Evolutionary conservation across 2,329 filamentous ascomycete genomes (phyloP).

Genomic region (Seiridium unicorne): DNA sequence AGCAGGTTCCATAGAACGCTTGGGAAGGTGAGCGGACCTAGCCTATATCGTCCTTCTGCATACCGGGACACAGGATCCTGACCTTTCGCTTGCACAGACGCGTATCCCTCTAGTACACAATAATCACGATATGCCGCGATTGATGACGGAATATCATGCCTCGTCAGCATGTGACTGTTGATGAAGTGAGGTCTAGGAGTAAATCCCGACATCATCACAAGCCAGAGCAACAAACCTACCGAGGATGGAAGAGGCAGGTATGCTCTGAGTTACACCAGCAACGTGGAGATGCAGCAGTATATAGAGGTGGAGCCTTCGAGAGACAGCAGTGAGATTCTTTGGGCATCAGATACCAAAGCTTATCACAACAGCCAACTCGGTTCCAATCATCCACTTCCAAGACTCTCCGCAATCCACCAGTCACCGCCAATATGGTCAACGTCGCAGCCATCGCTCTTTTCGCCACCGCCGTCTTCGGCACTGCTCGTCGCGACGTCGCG

Average conservation of each 20-base stretch:
- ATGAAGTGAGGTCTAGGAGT: not conserved
- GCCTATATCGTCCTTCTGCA: not conserved
- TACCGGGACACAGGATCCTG: not conserved
- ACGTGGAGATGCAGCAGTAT: not conserved
- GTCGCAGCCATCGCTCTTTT: not conserved
- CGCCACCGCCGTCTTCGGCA: not conserved
- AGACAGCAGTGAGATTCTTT: not conserved
- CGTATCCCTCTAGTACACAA: not conserved
- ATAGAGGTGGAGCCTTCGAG: not conserved
- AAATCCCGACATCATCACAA: not conserved
- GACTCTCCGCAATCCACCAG: no score
- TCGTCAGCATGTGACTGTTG: not conserved
- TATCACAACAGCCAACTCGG: not conserved
- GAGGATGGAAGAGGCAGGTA: conserved; percentile 3
- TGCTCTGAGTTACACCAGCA: not conserved
- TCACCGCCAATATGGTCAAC: conserved; percentile 5
- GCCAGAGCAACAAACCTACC: not conserved
- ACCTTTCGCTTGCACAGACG: not conserved
- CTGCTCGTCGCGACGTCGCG: not conserved
- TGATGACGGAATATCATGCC: not conserved
- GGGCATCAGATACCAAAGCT: not conserved
- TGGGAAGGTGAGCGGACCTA: not conserved
- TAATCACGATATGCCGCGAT: not conserved
- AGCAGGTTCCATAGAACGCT: not conserved
- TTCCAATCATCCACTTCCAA: not conserved